Evolutionary conservation across 495 filamentous ascomycete species (phyloP).

Genomic region (Recurvomyces mirabilis): DNA sequence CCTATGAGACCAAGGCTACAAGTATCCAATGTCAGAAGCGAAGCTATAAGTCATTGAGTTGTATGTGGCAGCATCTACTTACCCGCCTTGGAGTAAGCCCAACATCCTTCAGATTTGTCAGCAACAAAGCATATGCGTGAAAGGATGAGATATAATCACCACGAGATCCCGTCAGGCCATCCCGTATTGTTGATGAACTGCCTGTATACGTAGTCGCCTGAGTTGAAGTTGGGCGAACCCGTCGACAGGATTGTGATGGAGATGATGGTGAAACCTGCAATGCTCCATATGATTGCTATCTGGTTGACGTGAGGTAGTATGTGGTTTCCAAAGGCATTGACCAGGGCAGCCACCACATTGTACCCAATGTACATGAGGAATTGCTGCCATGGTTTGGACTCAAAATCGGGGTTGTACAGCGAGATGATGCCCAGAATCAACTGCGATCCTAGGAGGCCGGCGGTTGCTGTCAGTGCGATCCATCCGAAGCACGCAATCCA

Average conservation of each 20-base stretch:
- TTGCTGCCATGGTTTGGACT: constrained; percentile 54
- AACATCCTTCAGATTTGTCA: too few species aligned
- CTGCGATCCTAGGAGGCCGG: constrained; percentile 33
- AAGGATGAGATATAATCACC: too few species aligned
- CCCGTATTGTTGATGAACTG: constrained; percentile 38
- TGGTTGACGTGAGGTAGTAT: constrained; percentile 56
- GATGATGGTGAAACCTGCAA: constrained; percentile 57
- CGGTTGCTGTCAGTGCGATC: constrained; percentile 38
- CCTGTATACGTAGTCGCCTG: constrained; percentile 43
- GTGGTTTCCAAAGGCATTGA: constrained; percentile 57
- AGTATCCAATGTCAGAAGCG: too few species aligned
- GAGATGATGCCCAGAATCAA: constrained; percentile 38
- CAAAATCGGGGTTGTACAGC: constrained; percentile 38
- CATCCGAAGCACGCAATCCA: constrained; percentile 69
- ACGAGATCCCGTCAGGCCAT: constrained; percentile 46
- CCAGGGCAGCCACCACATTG: constrained; percentile 48
- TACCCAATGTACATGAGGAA: constrained; percentile 60
- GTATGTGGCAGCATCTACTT: too few species aligned
- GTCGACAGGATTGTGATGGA: constrained; percentile 54
- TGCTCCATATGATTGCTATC: constrained; percentile 52
- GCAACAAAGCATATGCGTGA: too few species aligned
- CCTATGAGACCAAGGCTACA: constrained; percentile 44
- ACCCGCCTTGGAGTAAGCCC: constrained; percentile 44
- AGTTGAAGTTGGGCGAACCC: constrained; percentile 49
- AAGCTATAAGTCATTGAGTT: too few species aligned